Evolutionary conservation across 352 stramenopile genomes (phyloP).

Genomic region (Phytophthora multivora): DNA sequence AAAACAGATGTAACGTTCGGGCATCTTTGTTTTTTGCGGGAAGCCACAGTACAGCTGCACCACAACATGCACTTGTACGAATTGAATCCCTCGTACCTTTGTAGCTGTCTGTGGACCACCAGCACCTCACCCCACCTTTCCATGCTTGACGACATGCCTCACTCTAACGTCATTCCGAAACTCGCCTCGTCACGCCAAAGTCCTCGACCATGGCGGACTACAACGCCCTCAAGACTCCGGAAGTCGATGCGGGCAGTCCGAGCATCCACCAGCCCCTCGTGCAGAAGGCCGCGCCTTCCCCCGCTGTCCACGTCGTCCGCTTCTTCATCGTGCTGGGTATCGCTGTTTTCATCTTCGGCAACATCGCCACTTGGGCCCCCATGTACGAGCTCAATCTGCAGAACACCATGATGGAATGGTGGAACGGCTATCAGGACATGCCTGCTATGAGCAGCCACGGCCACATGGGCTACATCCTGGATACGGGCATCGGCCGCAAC

Average conservation of each 20-base stretch:
- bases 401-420: constrained; percentile 62
- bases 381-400: constrained; percentile 57
- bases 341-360: constrained; percentile 61
- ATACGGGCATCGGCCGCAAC: constrained; percentile 55
- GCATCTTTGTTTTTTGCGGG: too few species aligned
- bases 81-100: constrained; percentile 4
- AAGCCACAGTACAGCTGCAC: too few species aligned
- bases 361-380: constrained; percentile 61
- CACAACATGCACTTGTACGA: too few species aligned
- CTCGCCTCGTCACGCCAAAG: constrained; percentile 13
- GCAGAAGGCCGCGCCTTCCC: constrained; percentile 7
- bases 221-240: constrained; percentile 35
- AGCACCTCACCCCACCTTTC: constrained; percentile 8
- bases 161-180: constrained; percentile 18
- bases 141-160: neutral
- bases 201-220: constrained; percentile 31
- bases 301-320: constrained; percentile 34
- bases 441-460: constrained; percentile 27
- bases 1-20: too few species aligned
- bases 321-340: constrained; percentile 42
- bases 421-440: constrained; percentile 59
- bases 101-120: constrained; percentile 22
- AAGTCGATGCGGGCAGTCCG: constrained; percentile 19
- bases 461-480: constrained; percentile 48
- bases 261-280: neutral